Conservation (phyloP, 2,329 filamentous ascomycete species). For the Xylaria arbuscula region DNA sequence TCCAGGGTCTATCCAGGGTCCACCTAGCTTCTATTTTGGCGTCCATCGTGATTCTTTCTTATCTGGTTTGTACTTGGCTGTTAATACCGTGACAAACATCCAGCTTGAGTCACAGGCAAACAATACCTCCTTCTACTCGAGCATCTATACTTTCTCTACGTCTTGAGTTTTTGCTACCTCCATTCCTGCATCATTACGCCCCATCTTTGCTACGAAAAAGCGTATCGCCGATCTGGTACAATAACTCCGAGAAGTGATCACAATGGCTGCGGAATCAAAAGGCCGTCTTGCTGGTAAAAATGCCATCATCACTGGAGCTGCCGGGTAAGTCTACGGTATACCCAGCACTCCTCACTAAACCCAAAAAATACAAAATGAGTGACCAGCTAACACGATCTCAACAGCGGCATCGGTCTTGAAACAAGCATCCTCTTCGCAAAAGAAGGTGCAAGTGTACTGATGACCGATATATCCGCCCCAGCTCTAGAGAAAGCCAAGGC, state of each 20-base stretch:
- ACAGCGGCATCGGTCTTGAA: conserved; percentile 90
- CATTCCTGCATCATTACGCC: not conserved
- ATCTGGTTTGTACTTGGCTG: not conserved
- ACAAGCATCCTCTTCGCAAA: conserved; percentile 89
- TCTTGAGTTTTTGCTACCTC: not conserved
- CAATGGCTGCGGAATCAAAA: conserved; percentile 49
- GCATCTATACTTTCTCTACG: not conserved
- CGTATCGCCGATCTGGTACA: not conserved
- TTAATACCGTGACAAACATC: conserved; percentile 4
- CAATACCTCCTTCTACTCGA: not conserved
- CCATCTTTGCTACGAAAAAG: not conserved
- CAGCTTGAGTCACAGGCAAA: not conserved
- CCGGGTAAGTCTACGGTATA: conserved; percentile 72
- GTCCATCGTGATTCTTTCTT: not conserved
- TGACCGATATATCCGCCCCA: conserved; percentile 84
- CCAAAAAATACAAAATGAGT: not conserved
- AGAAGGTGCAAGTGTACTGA: conserved; percentile 86
- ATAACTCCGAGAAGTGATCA: not conserved
- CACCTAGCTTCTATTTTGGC: not conserved
- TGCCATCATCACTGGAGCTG: conserved; percentile 83
- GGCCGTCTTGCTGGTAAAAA: conserved; percentile 71
- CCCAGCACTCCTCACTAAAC: not conserved
- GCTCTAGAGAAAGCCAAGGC: conserved; percentile 80
- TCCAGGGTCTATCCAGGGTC: conserved; percentile 3
- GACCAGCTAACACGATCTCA: conserved; percentile 10